These are phyloP conservation scores for Coniferiporia weirii DNA, from an alignment of 1,284 basidiomycete species.

Conservation along the genomic window DNA sequence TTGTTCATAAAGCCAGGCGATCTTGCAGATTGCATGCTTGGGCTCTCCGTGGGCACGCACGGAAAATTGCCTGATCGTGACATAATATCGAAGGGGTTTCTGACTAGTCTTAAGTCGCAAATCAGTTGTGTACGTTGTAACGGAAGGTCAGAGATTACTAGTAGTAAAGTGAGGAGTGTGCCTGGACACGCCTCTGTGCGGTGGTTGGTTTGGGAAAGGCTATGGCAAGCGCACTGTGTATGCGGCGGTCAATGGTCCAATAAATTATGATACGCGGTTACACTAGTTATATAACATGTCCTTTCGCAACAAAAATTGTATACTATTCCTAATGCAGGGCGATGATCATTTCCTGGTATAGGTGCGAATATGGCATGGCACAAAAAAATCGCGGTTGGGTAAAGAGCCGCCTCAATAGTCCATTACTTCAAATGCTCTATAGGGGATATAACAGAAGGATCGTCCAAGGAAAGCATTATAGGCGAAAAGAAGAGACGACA, in stretches of 20 bases:
- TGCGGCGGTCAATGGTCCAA: constrained; percentile 47
- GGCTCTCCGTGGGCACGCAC: constrained; percentile 21
- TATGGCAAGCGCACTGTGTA: constrained; percentile 54
- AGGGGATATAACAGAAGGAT: background rate
- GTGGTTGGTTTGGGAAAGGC: constrained; percentile 60
- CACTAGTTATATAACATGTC: background rate
- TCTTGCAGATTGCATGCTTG: constrained; percentile 52
- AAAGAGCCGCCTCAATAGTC: background rate
- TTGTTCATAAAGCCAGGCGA: constrained; percentile 68
- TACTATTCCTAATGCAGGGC: background rate
- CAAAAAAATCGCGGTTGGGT: background rate
- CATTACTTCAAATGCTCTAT: background rate
- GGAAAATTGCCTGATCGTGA: constrained; percentile 46
- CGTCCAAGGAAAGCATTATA: background rate
- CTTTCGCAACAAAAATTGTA: background rate
- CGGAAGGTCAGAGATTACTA: constrained; percentile 43
- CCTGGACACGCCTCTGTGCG: constrained; percentile 33
- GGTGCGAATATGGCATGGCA: background rate
- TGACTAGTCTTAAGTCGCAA: constrained; percentile 34
- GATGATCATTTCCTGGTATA: background rate
- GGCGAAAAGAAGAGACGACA: background rate
- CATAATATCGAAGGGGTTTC: constrained; percentile 52
- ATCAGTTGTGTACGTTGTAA: constrained; percentile 58
- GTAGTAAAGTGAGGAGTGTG: constrained; percentile 26
- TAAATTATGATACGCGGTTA: background rate